phyloP scores from a whole-genome alignment of 352 stramenopile genomes.

The Thalassiosira mediterranea region DNA sequence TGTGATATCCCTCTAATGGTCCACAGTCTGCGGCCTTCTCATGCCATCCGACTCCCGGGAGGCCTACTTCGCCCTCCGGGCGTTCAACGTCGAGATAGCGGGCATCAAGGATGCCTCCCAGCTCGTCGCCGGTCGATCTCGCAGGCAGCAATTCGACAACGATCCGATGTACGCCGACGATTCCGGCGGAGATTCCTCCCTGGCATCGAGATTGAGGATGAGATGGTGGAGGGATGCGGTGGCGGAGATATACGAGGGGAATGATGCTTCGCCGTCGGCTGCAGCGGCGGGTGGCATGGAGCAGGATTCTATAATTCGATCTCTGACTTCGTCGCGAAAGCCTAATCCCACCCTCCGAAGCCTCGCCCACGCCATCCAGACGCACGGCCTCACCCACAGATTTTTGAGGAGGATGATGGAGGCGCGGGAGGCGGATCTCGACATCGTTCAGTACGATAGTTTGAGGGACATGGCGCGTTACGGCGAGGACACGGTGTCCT shows the following conservation, averaged over 20 bases:
- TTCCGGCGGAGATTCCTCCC: slow-evolving; percentile 7
- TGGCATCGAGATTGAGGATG: slow-evolving; percentile 64
- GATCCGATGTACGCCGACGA: slow-evolving; percentile 17
- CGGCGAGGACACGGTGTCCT: slow-evolving; percentile 68
- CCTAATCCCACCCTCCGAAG: slow-evolving; percentile 68
- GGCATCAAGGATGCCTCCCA: slow-evolving; percentile 66
- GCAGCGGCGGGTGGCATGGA: no score
- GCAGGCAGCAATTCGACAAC: not conserved
- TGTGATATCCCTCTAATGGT: not conserved
- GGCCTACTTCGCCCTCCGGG: slow-evolving; percentile 70
- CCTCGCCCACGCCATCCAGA: slow-evolving; percentile 53
- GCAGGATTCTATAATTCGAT: slow-evolving; percentile 15
- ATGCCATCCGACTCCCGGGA: slow-evolving; percentile 55
- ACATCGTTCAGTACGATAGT: slow-evolving; percentile 53
- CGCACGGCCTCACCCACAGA: slow-evolving; percentile 59
- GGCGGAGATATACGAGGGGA: slow-evolving; percentile 52
- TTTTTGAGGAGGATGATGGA: slow-evolving; percentile 76
- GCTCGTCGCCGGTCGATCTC: not conserved
- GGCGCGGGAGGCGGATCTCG: slow-evolving; percentile 65
- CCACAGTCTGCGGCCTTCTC: slow-evolving; percentile 67
- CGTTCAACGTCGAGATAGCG: slow-evolving; percentile 78
- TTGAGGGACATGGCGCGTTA: slow-evolving; percentile 59
- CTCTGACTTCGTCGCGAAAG: slow-evolving; percentile 14
- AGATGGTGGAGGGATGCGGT: slow-evolving; percentile 79
- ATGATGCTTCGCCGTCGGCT: slow-evolving; percentile 2